Base-by-base conservation (phyloP, 768 basidiomycete species). In the Rubroboletus pulcherrimus region DNA sequence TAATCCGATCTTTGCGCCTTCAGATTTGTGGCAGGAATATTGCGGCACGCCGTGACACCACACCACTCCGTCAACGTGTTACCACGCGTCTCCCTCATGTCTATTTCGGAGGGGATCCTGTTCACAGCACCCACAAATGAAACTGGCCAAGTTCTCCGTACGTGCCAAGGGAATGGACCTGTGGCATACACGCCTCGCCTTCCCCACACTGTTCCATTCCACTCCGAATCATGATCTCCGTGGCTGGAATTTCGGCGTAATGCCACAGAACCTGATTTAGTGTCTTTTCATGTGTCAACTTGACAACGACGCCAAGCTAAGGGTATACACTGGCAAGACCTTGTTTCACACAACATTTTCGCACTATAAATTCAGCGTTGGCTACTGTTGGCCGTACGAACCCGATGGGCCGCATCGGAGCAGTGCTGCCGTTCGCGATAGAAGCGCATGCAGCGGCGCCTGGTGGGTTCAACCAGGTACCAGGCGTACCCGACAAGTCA, bases 1-100 rank as follows among this genome's bases (percentile, higher is more conserved):
- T 42, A 11, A 56, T 49, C 30, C 50, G 45, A 63, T 61, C 64
- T 30, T 26, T 58, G 38, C 55, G 49, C 57, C 52, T 47, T 47
- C 41, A 33, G 30, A 60, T 37, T 33, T 50, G 55, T 59, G 52
- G 50, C 49, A 44, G 52, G 57, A 54, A 49, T 42, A 12, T 30
- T 40, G 58, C 53, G 48, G 55, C 53, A 56, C 44, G 37, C 55
- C 38, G 51, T 48, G 35, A 37, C 26, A 26, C 42, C 12, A 51
- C 53, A 37, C 52, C 31, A 46, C 37, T 48, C 45, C 38, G 31
- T 52, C n/a, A 34, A 29, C 33, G 15, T 50, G 29, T 40, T 44
- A 30, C 55, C 42, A 34, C 56, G 37, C 51, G 15, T 47, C 38
- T 14, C 31, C 56, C 54, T 61, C 64, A 33, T 65, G 65, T 53